Conservation (phyloP, 345 rosid species). For the Acer campestre region DNA sequence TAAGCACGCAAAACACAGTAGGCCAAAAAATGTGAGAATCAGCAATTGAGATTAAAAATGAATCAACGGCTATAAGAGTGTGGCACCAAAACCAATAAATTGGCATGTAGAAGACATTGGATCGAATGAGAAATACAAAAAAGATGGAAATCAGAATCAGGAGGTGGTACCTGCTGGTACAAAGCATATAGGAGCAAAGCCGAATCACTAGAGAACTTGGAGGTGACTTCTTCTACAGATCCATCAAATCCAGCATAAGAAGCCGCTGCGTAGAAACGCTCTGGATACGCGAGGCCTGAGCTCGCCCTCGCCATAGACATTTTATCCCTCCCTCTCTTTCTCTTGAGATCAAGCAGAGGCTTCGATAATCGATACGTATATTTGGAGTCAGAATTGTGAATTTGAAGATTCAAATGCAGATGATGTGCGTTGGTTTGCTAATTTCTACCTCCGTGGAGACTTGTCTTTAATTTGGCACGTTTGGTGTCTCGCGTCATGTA, state of each 20-base stretch:
- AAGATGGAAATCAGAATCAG: slow-evolving; percentile 6
- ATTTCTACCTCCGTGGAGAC: too few species aligned
- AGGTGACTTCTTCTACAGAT: slow-evolving; percentile 59
- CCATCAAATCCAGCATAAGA: slow-evolving; percentile 86
- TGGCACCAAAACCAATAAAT: slow-evolving; percentile 1
- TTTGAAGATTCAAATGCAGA: slow-evolving; percentile 7
- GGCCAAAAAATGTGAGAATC: neutral
- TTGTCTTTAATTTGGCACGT: too few species aligned
- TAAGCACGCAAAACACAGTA: neutral
- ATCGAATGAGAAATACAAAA: slow-evolving; percentile 20
- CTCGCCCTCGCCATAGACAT: slow-evolving; percentile 83
- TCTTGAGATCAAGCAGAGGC: neutral
- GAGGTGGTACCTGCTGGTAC: slow-evolving; percentile 71
- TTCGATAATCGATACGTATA: neutral
- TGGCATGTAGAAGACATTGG: slow-evolving; percentile 16
- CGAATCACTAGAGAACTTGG: slow-evolving; percentile 76
- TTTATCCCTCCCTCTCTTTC: slow-evolving; percentile 21
- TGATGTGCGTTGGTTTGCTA: too few species aligned
- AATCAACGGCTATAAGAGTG: neutral
- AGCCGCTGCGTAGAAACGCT: slow-evolving; percentile 96
- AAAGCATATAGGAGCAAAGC: slow-evolving; percentile 89
- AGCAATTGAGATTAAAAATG: neutral
- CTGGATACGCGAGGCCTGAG: slow-evolving; percentile 97
- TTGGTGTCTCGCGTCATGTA: too few species aligned
- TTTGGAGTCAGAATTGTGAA: neutral